phyloP scores from a whole-genome alignment of 73 alveolate genomes.

The Diophrys appendiculata region DNA sequence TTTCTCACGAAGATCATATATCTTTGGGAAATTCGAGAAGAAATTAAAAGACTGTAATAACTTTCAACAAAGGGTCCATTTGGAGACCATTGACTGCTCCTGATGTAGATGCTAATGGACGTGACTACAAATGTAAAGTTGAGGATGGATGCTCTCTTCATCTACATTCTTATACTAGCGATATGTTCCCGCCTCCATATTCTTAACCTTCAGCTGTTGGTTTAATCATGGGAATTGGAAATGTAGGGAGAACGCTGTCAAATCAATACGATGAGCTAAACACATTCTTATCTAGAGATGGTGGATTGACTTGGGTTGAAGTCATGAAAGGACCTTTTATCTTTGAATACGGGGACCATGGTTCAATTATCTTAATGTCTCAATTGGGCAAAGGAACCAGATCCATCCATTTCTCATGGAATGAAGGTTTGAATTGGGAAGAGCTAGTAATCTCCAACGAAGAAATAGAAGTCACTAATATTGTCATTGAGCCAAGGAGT shows the following conservation, averaged over 20 bases:
- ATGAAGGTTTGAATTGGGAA: conserved; percentile 83
- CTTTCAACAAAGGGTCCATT: conserved; percentile 90
- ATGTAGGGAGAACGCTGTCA: conserved; percentile 63
- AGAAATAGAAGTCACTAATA: conserved; percentile 79
- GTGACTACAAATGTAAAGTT: conserved; percentile 53
- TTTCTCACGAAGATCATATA: no score
- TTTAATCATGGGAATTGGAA: conserved; percentile 86
- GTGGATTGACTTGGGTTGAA: conserved; percentile 93
- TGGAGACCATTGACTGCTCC: conserved; percentile 89
- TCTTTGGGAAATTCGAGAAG: no score
- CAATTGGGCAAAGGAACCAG: conserved; percentile 67
- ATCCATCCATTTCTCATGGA: conserved; percentile 66
- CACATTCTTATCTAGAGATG: conserved; percentile 91
- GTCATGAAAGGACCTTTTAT: conserved; percentile 82
- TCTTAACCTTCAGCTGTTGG: conserved; percentile 82
- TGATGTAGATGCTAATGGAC: conserved; percentile 61
- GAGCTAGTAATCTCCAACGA: conserved; percentile 41
- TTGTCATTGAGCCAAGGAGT: conserved; percentile 83
- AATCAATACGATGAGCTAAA: conserved; percentile 55
- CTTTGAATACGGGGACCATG: conserved; percentile 96
- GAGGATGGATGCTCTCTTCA: conserved; percentile 90
- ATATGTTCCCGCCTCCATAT: conserved; percentile 71
- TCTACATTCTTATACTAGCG: conserved; percentile 77
- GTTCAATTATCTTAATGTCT: conserved; percentile 85
- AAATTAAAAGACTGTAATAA: conserved; percentile 84